These are phyloP conservation scores for Neurospora terricola DNA, from an alignment of 495 filamentous ascomycete genomes.

Conservation along the genomic window DNA sequence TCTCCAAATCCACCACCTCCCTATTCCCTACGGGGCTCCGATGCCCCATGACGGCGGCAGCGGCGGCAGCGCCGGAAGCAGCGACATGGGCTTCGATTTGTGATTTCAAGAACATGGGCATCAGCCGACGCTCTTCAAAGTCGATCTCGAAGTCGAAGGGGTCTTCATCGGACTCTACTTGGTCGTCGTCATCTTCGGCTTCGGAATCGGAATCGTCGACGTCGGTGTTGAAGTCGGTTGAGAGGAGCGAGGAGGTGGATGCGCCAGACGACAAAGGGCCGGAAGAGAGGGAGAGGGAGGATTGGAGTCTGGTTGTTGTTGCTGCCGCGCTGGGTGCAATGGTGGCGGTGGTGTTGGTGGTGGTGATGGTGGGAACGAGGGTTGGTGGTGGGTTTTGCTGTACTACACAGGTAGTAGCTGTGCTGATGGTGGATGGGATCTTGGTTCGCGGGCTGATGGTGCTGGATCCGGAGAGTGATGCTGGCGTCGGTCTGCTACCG, in stretches of 20 bases:
- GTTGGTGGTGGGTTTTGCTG: neutral
- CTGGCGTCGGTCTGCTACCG: neutral
- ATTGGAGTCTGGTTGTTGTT: neutral
- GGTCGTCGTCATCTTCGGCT: neutral
- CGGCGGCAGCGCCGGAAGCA: neutral
- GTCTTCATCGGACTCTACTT: neutral
- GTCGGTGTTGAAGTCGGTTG: neutral
- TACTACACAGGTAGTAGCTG: neutral
- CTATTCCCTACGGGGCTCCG: neutral
- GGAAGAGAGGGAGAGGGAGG: neutral
- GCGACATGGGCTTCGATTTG: neutral
- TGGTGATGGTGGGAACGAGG: neutral
- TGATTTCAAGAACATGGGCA: constrained; percentile 8
- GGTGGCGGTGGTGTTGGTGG: neutral
- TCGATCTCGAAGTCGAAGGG: neutral
- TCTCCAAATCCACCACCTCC: neutral
- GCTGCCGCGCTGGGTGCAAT: neutral
- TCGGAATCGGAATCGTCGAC: neutral
- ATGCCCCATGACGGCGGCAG: neutral
- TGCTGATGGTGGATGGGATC: neutral
- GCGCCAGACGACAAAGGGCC: neutral
- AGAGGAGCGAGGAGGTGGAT: neutral
- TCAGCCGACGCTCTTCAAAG: constrained; percentile 11
- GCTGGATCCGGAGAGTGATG: neutral
- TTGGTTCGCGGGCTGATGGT: neutral